Base-by-base conservation (phyloP, 2,329 filamentous ascomycete genomes). In the Cadophora sp. region DNA sequence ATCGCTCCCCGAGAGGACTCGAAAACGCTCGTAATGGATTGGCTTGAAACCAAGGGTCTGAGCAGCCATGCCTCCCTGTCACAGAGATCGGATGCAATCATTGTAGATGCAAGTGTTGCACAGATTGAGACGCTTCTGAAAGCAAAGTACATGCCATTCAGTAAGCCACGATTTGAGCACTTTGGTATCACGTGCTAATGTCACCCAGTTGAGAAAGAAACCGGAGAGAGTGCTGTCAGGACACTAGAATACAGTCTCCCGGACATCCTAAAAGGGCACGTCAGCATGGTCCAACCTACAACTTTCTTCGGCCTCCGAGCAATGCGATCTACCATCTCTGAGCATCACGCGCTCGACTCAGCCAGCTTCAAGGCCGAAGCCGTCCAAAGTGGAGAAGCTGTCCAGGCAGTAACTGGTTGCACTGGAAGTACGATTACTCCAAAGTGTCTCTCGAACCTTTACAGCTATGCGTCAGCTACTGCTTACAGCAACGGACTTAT, bases 251-350 rank as follows among this genome's bases (percentile, higher is more conserved):
- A 77, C 71, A 76, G 74, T 53, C 69, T 90, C 2, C 87, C 87
- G 24, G 75, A 76, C 43, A 81, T 86, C 69, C 79, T 89, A 8
- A 85, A 88, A 72, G 80, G 81, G 51, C 86, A 87, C 73, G 85
- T 89, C 68, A 85, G 87, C 70, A 82, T 85, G 24, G 84, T 89
- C 40, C 86, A 89, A 75, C 87, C 87, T 4, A 89, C 87, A 1
- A 89, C 84, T 55, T 87, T 86, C 1, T 89, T 89, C 78, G 85
- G 74, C 72, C 67, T 77, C 67, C 72, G 71, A 77, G 68, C 66
- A 69, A 77, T 74, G 69, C 74, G 46, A 74, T 76, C 75, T 12
- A 74, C 67, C 1, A 71, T 76, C 26, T 67, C 63, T 14, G 70
- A 68, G n/a, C 60, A 68, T 43, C 19, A 62, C 24, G 29, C 55